Percentiles rank a stretch among this genome's conserved stretches.
phyloP scores from a whole-genome alignment of 192 early-diverging fungal genomes.

The Linderina pennispora region DNA sequence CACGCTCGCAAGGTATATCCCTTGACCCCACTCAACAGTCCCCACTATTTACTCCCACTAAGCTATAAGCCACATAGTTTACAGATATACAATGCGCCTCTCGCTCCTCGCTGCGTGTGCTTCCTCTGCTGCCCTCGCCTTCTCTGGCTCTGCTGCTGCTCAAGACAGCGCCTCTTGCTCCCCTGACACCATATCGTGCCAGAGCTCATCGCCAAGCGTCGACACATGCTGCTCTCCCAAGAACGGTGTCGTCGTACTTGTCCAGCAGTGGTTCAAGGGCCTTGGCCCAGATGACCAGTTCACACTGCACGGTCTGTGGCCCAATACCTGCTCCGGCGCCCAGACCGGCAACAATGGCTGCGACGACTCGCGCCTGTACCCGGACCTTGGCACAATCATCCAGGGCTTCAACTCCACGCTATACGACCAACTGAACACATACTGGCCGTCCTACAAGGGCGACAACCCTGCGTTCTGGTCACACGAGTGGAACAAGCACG shows the following conservation, averaged over 20 bases:
- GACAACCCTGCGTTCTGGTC: slow-evolving; percentile 29
- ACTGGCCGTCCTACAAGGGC: slow-evolving; percentile 21
- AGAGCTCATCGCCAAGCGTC: neutral
- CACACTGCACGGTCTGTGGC: slow-evolving; percentile 45
- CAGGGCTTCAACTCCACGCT: slow-evolving; percentile 10
- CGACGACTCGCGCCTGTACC: neutral
- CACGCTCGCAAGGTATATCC: too few relatives aligned
- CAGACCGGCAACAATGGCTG: neutral
- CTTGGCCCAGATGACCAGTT: slow-evolving; percentile 33
- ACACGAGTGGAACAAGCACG: slow-evolving; percentile 51
- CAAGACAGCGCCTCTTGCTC: neutral
- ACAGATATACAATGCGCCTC: too few relatives aligned
- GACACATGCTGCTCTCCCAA: neutral
- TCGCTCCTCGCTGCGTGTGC: neutral
- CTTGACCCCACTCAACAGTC: too few relatives aligned
- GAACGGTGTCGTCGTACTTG: neutral
- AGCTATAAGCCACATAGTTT: too few relatives aligned
- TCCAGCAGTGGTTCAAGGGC: neutral
- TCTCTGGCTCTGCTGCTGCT: neutral
- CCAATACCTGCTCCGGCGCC: slow-evolving; percentile 19
- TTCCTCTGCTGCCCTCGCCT: neutral
- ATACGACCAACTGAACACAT: slow-evolving; percentile 21
- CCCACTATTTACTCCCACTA: too few relatives aligned
- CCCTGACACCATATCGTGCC: neutral
- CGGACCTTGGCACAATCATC: neutral